Evolutionary conservation across 1,284 basidiomycete genomes (phyloP).

Genomic region (Cryptococcus sp.): DNA sequence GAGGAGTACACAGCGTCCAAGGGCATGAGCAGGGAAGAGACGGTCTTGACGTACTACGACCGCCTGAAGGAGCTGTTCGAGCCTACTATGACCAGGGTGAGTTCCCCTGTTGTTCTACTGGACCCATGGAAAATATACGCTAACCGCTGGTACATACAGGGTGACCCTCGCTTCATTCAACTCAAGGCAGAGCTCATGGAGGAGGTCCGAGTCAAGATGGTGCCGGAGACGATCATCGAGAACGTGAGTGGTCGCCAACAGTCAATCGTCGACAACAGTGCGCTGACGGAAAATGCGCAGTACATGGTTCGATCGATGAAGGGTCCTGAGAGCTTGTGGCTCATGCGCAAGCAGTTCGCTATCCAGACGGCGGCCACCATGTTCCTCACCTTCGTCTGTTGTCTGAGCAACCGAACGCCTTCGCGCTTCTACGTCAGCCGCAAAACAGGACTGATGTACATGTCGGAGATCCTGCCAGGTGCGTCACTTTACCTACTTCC

Average conservation of each 20-base stretch:
- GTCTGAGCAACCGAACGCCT: conserved; percentile 78
- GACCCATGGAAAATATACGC: neutral
- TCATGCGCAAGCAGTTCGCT: conserved; percentile 96
- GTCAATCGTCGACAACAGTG: conserved; percentile 58
- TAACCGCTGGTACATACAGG: conserved; percentile 7
- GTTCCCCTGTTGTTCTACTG: conserved; percentile 1
- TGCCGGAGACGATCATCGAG: conserved; percentile 83
- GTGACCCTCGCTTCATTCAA: conserved; percentile 34
- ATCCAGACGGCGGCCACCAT: conserved; percentile 81
- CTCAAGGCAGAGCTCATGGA: conserved; percentile 80
- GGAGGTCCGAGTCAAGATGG: conserved; percentile 82
- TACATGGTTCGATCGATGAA: conserved; percentile 88
- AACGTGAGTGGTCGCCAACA: conserved; percentile 58
- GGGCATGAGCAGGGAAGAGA: conserved; percentile 82
- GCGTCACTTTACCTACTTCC: conserved; percentile 26
- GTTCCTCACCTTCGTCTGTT: conserved; percentile 90
- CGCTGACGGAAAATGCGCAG: conserved; percentile 51
- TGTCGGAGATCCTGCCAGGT: conserved; percentile 87
- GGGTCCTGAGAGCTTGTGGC: conserved; percentile 84
- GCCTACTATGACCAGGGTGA: conserved; percentile 36
- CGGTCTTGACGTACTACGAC: conserved; percentile 76
- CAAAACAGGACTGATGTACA: conserved; percentile 80
- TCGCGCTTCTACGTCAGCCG: conserved; percentile 84
- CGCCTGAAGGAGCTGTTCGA: conserved; percentile 66
- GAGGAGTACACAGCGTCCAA: conserved; percentile 79